phyloP scores from a whole-genome alignment of 1,284 basidiomycete genomes.

The Hypsizygus ulmarius region DNA sequence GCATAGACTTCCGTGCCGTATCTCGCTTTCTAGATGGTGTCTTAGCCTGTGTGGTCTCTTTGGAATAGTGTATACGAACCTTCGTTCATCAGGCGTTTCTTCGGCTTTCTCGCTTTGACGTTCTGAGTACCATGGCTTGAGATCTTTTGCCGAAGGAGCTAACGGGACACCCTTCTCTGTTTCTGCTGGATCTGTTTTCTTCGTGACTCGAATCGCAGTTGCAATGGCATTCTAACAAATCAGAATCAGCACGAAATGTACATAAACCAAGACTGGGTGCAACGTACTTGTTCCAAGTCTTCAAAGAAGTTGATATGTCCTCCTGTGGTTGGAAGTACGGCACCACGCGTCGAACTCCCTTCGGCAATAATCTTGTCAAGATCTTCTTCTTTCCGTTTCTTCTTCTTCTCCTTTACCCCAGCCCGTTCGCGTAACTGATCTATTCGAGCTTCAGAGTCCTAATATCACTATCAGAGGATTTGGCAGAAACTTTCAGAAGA shows the following conservation, averaged over 20 bases:
- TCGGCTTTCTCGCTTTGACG: slow-evolving; percentile 24
- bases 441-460: slow-evolving; percentile 82
- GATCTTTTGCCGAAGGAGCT: slow-evolving; percentile 69
- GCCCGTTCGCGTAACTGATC: slow-evolving; percentile 61
- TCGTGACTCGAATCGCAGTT: slow-evolving; percentile 42
- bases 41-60: not conserved
- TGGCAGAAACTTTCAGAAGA: slow-evolving; percentile 2
- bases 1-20: slow-evolving; percentile 53
- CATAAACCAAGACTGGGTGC: not conserved
- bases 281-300: slow-evolving; percentile 62
- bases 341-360: slow-evolving; percentile 30
- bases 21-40: slow-evolving; percentile 52
- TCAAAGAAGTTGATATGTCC: slow-evolving; percentile 81
- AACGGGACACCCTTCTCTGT: slow-evolving; percentile 69
- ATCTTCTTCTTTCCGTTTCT: slow-evolving; percentile 38
- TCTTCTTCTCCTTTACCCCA: slow-evolving; percentile 37
- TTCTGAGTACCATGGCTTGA: slow-evolving; percentile 75
- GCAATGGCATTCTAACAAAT: slow-evolving; percentile 40
- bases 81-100: slow-evolving; percentile 34
- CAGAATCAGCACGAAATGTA: not conserved
- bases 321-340: slow-evolving; percentile 41
- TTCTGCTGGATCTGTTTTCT: slow-evolving; percentile 47
- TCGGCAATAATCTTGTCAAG: slow-evolving; percentile 35
- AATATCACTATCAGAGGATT: slow-evolving; percentile 18
- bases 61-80: slow-evolving; percentile 18